Base-by-base conservation (phyloP, 2,329 filamentous ascomycete species). In the Colletotrichum viniferum region DNA sequence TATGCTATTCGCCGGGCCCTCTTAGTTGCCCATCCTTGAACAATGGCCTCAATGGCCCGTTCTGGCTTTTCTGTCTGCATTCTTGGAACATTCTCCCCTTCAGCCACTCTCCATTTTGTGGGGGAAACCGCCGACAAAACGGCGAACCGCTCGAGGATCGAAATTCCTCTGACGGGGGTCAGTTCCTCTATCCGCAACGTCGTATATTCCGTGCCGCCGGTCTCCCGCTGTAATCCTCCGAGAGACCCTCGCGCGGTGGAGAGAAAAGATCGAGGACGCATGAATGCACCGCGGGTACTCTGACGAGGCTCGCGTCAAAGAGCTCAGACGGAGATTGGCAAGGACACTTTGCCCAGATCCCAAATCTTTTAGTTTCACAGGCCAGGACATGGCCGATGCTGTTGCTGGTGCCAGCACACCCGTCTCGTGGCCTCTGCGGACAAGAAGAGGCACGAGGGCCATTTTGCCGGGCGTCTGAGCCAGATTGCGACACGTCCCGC, bases 21-120 rank as follows among this genome's bases (percentile, higher is more conserved):
- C 43, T 73, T 73, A 52, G 58, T 65, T 64, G 14, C 30, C 64
- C 28, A 48, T 63, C 48, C 63, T 52, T 48, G 38, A 63, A 58
- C 62, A 56, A 72, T 38, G 43, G 34, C 30, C 62, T 61, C 43
- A 21, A 52, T 52, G 43, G 43, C 43, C 43, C 52, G 28, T 48
- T 67, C 32, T 30, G 43, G 58, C 58, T 52, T 52, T 52, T 24
- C 38, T 52, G 63, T 64, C 43, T 68, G 38, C 32, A 36, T 71
- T 71, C 69, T 68, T 64, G 73, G 69, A 73, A 73, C 64, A 38
- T 73, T 75, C 58, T 64, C 32, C 14, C 63, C 64, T n/a, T 65
- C 69, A 64, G 69, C 69, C 69, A 69, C 73, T 58, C 58, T 58
- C 43, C 14, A 30, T 8, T 30, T 58, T 28, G 73, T 48, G n/a